Percentiles rank a stretch among this genome's conserved stretches.
Conservation (phyloP, 78 protist species). For the Pirum gemmata region DNA sequence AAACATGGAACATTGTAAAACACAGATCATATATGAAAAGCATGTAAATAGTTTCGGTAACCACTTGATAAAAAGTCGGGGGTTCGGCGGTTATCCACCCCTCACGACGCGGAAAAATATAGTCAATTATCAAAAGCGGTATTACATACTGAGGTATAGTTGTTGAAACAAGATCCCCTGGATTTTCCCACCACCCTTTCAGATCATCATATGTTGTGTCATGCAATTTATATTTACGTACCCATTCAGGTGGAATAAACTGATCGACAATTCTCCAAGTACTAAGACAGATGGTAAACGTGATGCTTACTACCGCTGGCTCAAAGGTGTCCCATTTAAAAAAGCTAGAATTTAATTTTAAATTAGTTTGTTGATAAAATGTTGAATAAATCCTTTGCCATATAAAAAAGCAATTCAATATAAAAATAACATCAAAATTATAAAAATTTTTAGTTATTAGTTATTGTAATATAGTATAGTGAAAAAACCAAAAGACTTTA, state of each 20-base stretch:
- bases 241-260: neutral
- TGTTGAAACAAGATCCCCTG: neutral
- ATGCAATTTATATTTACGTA: neutral
- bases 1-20: neutral
- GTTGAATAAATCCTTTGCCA: too few relatives aligned
- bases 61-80: neutral
- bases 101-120: slow-evolving; percentile 2
- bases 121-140: neutral
- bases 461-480: too few relatives aligned
- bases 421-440: too few relatives aligned
- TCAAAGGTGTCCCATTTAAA: neutral
- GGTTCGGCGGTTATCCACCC: neutral
- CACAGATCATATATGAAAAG: neutral
- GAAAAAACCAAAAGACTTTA: too few relatives aligned
- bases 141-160: neutral
- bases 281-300: neutral
- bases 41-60: neutral
- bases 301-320: neutral
- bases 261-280: neutral
- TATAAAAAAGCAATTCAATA: too few relatives aligned
- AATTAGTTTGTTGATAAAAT: too few relatives aligned
- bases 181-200: slow-evolving; percentile 18
- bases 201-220: neutral
- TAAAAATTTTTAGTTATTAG: too few relatives aligned
- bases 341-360: neutral